Evolutionary conservation across 1,284 basidiomycete species (phyloP).

Genomic region (Lignosus rhinocerotis): DNA sequence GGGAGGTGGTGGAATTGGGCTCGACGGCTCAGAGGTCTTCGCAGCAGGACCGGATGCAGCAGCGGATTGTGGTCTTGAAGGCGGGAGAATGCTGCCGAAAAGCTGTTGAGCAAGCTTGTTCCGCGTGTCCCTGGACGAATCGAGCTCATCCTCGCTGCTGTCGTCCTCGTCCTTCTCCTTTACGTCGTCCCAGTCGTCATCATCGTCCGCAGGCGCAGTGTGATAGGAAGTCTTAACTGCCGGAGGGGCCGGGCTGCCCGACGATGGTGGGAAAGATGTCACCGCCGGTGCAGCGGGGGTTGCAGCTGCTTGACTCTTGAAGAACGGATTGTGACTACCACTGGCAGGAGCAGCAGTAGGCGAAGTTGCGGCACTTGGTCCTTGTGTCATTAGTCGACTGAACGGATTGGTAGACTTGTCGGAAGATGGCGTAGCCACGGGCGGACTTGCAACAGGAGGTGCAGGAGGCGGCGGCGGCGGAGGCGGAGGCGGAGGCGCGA

Average conservation of each 20-base stretch:
- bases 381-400: constrained; percentile 60
- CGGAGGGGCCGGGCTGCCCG: constrained; percentile 39
- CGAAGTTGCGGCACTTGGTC: constrained; percentile 36
- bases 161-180: constrained; percentile 74
- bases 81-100: constrained; percentile 70
- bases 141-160: constrained; percentile 81
- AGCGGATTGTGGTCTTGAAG: constrained; percentile 49
- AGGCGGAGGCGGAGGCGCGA: constrained; percentile 36
- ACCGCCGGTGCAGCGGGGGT: constrained; percentile 30
- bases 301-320: constrained; percentile 41
- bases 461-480: constrained; percentile 33
- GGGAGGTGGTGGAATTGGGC: constrained; percentile 39
- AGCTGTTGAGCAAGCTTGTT: constrained; percentile 76
- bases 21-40: constrained; percentile 31
- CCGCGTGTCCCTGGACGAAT: constrained; percentile 61
- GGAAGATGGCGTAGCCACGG: constrained; percentile 31
- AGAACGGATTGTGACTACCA: constrained; percentile 63
- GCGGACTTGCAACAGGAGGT: constrained; percentile 31
- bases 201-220: constrained; percentile 59
- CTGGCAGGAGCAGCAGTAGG: constrained; percentile 34
- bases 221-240: constrained; percentile 57
- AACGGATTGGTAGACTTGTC: constrained; percentile 68
- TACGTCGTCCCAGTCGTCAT: constrained; percentile 86
- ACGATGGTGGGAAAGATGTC: constrained; percentile 35
- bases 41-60: constrained; percentile 33